Evolutionary conservation across 495 filamentous ascomycete species (phyloP), one percentile per base, ranked within the genome.

Genomic region (Tuber aestivum): DNA sequence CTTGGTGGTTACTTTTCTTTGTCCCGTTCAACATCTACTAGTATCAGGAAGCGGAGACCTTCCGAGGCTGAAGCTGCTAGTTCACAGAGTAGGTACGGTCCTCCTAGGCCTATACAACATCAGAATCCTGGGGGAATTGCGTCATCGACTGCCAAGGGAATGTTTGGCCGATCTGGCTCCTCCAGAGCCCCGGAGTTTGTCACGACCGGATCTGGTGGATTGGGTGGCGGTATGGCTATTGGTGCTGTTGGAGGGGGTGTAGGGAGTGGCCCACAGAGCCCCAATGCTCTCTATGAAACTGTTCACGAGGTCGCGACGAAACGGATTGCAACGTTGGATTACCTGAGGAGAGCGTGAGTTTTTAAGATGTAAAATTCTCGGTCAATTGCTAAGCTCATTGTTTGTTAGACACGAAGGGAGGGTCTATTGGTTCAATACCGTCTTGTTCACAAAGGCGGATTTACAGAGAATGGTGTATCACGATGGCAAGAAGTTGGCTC

Each of bases 401-500:
- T 72, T 42, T n/a, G 70, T 48, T 80, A 97, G 94, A 37, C 92
- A 97, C 79, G 93, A 97, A 85, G 95, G 96, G 70, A 91, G 92
- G 72, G 90, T 97, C 37, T 97, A 97, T 86, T 98, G 95, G 94
- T 97, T 97, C 84, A 97, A 97, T 85, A 96, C 95, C 0, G 88
- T 97, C 69, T 90, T 95, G 83, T 97, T 97, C 84, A 91, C 92
- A 76, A 93, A 93, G 78, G 84, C 89, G 38, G 93, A 97, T 83
- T 87, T 98, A 42, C 84, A 88, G 42, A 91, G 89, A 76, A 89
- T 97, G 83, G 91, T 96, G 41, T 97, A 94, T 84, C 94, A 97
- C 80, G 91, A 95, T 78, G 83, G 89, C 40, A 89, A 90, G 78
- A 95, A 94, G 81, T 90, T 97, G 42, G 90, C 91, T 75, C 91